These are phyloP conservation scores for Tolypocladium paradoxum DNA, from an alignment of 2,329 filamentous ascomycete species.

Conservation along the genomic window DNA sequence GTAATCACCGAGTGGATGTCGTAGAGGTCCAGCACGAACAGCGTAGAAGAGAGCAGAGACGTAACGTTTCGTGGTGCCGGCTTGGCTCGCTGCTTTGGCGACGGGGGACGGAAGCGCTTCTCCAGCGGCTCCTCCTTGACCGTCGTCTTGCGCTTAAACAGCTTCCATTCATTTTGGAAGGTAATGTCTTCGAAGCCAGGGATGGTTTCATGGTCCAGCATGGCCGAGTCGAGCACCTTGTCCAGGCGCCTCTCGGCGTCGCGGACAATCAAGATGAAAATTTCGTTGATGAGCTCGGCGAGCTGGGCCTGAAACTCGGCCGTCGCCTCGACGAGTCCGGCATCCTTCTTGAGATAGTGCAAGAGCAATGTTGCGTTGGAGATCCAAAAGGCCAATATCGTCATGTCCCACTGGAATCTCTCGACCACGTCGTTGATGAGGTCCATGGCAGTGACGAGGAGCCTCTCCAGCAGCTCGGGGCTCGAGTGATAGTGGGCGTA, in stretches of 20 bases:
- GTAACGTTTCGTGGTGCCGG: constrained; percentile 91
- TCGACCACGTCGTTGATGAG: constrained; percentile 98
- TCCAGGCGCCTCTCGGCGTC: constrained; percentile 94
- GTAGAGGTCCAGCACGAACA: constrained; percentile 97
- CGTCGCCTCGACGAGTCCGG: constrained; percentile 68
- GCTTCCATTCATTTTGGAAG: constrained; percentile 97
- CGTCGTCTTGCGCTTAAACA: constrained; percentile 86
- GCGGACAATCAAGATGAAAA: constrained; percentile 93
- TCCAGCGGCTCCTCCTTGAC: constrained; percentile 84
- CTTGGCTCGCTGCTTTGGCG: constrained; percentile 85
- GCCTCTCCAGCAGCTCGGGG: constrained; percentile 66
- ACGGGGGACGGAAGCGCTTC: constrained; percentile 84
- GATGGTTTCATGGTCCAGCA: constrained; percentile 97
- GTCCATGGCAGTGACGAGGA: constrained; percentile 80
- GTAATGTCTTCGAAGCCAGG: constrained; percentile 93
- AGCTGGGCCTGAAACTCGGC: constrained; percentile 86
- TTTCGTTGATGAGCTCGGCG: constrained; percentile 92
- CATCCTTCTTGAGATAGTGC: constrained; percentile 93
- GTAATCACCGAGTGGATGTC: constrained; percentile 97
- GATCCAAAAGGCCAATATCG: constrained; percentile 96
- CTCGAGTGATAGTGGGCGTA: constrained; percentile 97
- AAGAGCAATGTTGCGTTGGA: constrained; percentile 92
- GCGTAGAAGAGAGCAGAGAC: constrained; percentile 84
- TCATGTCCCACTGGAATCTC: constrained; percentile 97
- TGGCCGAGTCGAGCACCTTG: constrained; percentile 84